Evolutionary conservation across 306 rosid species (phyloP), one percentile per base, ranked within the genome.

Genomic region (Amphicarpaea edgeworthii): DNA sequence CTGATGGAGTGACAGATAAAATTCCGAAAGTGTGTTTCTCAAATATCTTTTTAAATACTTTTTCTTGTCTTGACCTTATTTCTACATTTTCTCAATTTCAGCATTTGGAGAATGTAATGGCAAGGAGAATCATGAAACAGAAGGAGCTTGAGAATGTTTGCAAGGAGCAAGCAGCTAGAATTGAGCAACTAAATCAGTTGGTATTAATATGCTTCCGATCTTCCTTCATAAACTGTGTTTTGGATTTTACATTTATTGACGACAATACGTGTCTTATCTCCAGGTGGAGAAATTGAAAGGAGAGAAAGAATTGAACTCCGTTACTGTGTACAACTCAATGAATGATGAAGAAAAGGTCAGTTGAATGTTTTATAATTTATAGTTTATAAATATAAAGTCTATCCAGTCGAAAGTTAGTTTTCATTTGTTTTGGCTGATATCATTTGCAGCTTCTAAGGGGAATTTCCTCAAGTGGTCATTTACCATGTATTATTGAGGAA

Each of bases 121-220:
- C 55, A 47, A 79, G 74, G 76, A 77, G 57, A 70, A 73, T 68
- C 34, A 61, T 20, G 81, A 72, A 81, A 78, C 88, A 79, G 67
- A 64, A 54, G 75, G 98, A 87, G 81, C 90, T 91, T n/a, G 86
- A 88, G 85, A 84, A 57, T 54, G 86, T 88, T 58, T 88, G 93
- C 46, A 79, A 65, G 81, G 87, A 85, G 82, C 97, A 90, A 84
- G 90, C 89, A 12, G 79, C 83, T 21, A 88, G 81, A 79, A 92
- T 92, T 83, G 96, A 88, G 81, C 80, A 84, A 75, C 80, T 92
- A 60, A 88, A 80, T 83, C 83, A 75, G 72, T 69, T 88, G 93
- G 97, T 92, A 88, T 68, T 42, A 38, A 43, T 74, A 80, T 73
- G 79, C 58, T 70, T 57, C 61, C 30, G 2, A 9, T 20, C 12